Conservation (phyloP, 495 filamentous ascomycete species). For the Neurospora hispaniola region DNA sequence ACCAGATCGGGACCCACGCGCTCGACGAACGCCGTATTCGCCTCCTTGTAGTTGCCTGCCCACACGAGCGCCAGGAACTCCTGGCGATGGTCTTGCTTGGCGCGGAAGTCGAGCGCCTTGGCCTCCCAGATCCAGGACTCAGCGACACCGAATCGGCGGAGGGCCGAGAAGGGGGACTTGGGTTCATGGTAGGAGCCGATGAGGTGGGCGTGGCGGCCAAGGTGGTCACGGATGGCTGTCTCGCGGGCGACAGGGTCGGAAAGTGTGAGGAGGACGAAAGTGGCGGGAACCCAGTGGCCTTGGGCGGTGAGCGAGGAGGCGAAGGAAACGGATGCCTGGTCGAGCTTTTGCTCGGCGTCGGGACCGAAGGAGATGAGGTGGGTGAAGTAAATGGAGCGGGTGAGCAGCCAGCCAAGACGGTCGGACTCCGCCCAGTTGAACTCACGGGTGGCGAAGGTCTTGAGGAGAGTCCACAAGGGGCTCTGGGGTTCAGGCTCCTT, state of each 20-base stretch:
- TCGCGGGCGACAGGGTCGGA: conserved; percentile 50
- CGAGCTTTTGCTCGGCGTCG: conserved; percentile 42
- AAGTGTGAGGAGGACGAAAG: conserved; percentile 72
- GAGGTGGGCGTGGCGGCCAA: conserved; percentile 53
- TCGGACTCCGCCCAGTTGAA: conserved; percentile 50
- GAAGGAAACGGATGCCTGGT: conserved; percentile 58
- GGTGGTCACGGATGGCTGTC: conserved; percentile 54
- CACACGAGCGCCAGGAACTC: conserved; percentile 69
- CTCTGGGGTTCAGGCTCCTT: conserved; percentile 58
- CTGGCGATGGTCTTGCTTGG: conserved; percentile 45
- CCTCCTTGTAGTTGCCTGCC: conserved; percentile 65
- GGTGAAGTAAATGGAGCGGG: conserved; percentile 41
- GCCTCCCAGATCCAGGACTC: conserved; percentile 74
- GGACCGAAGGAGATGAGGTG: conserved; percentile 30
- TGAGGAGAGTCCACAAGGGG: conserved; percentile 75
- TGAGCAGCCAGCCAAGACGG: conserved; percentile 77
- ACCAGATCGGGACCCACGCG: conserved; percentile 70
- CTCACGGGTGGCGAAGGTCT: conserved; percentile 54
- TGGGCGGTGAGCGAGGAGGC: conserved; percentile 59
- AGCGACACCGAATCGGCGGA: conserved; percentile 54
- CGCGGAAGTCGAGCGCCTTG: conserved; percentile 70
- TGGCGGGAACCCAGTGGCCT: conserved; percentile 54
- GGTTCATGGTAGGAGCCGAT: conserved; percentile 24
- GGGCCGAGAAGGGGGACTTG: conserved; percentile 11
- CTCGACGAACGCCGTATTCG: conserved; percentile 68